phyloP scores from a whole-genome alignment of 768 basidiomycete genomes.

The Russula virescens region DNA sequence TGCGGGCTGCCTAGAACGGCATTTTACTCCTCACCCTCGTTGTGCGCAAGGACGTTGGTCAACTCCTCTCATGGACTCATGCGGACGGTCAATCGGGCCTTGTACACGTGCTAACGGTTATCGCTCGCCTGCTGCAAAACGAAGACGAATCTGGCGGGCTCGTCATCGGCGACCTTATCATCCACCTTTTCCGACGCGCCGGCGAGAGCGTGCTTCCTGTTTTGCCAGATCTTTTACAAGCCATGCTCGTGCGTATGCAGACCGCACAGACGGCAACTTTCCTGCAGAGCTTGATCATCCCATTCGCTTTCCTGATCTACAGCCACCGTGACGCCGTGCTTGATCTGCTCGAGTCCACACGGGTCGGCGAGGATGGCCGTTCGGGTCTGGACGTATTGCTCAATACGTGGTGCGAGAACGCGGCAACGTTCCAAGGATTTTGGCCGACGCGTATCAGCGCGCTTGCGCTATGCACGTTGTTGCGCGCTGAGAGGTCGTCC shows the following conservation, averaged over 20 bases:
- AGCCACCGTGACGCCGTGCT: constrained; percentile 80
- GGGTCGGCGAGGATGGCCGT: constrained; percentile 42
- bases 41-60: constrained; percentile 80
- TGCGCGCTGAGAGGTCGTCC: constrained; percentile 56
- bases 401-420: constrained; percentile 91
- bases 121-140: constrained; percentile 69
- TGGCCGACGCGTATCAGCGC: constrained; percentile 88
- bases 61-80: constrained; percentile 74
- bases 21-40: constrained; percentile 75
- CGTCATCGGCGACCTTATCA: constrained; percentile 90
- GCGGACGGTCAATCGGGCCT: constrained; percentile 66
- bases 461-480: constrained; percentile 73
- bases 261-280: constrained; percentile 89
- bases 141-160: constrained; percentile 91
- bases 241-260: constrained; percentile 75
- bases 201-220: constrained; percentile 78
- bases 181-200: constrained; percentile 82
- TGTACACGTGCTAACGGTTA: constrained; percentile 63
- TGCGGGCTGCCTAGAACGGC: constrained; percentile 46
- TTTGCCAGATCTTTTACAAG: constrained; percentile 79
- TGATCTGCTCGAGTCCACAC: constrained; percentile 64
- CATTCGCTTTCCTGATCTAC: constrained; percentile 90
- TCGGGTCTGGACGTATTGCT: constrained; percentile 83
- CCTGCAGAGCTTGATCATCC: constrained; percentile 87
- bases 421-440: constrained; percentile 90